A percentile compares a stretch with the other conserved stretches of the same genome.
These are phyloP conservation scores for Candida insectalens DNA, from an alignment of 805 yeast species.

Conservation along the genomic window DNA sequence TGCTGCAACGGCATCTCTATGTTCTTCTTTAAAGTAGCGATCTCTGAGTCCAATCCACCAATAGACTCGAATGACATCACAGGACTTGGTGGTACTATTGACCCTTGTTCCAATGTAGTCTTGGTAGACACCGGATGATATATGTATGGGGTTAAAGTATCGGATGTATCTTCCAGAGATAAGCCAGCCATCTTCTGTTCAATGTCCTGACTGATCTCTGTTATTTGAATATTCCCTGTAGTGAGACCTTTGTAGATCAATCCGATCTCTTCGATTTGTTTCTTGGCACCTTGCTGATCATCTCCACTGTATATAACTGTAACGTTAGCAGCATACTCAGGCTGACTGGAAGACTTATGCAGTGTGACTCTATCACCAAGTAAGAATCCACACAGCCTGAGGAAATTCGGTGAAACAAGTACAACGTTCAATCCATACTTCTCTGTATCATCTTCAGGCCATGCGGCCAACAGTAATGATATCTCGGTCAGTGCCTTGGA, in stretches of 20 bases:
- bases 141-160: constrained; percentile 17
- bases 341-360: constrained; percentile 35
- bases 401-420: constrained; percentile 13
- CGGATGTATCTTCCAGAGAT: constrained; percentile 12
- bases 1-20: constrained; percentile 73
- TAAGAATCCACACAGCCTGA: constrained; percentile 14
- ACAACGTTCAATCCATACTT: constrained; percentile 16
- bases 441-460: constrained; percentile 18
- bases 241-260: constrained; percentile 45
- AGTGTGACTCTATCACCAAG: constrained; percentile 30
- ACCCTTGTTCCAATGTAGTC: constrained; percentile 27
- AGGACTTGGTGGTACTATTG: constrained; percentile 23
- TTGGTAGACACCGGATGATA: constrained; percentile 19
- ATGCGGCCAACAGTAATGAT: constrained; percentile 9
- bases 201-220: background rate
- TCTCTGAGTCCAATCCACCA: constrained; percentile 71
- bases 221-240: background rate
- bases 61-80: constrained; percentile 30
- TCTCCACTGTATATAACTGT: constrained; percentile 4
- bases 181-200: background rate
- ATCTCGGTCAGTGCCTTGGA: constrained; percentile 16
- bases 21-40: constrained; percentile 50
- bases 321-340: constrained; percentile 26
- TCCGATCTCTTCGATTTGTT: constrained; percentile 44
- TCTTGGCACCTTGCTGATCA: constrained; percentile 27